Evolutionary conservation across 768 basidiomycete genomes (phyloP).

Genomic region (Kwoniella shandongensis): DNA sequence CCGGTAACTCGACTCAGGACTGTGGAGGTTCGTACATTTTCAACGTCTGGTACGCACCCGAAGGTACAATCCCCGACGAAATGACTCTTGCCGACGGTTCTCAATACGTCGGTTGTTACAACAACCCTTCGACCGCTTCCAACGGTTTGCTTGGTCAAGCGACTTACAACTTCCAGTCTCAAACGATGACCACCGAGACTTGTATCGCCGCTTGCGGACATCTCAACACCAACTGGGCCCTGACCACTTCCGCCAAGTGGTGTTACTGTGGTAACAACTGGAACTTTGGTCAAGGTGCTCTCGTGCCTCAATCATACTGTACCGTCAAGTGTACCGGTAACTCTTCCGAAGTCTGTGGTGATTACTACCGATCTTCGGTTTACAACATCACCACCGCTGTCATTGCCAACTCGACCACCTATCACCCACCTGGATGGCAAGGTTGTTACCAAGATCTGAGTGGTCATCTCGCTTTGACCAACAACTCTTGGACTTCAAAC

Average conservation of each 20-base stretch:
- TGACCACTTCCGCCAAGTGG: slow-evolving; percentile 29
- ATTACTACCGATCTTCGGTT: slow-evolving; percentile 26
- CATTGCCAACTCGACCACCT: slow-evolving; percentile 1
- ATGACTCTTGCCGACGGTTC: slow-evolving; percentile 9
- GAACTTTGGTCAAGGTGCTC: slow-evolving; percentile 24
- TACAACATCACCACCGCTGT: slow-evolving; percentile 36
- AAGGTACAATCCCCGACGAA: slow-evolving; percentile 8
- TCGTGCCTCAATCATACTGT: slow-evolving; percentile 34
- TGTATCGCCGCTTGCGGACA: slow-evolving; percentile 41
- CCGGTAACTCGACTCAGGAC: slow-evolving; percentile 15
- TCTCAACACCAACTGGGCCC: slow-evolving; percentile 38
- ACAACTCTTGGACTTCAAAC: slow-evolving; percentile 20
- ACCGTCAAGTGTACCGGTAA: slow-evolving; percentile 41
- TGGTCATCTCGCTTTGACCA: slow-evolving; percentile 19
- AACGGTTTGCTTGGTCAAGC: slow-evolving; percentile 23
- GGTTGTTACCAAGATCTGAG: slow-evolving; percentile 26
- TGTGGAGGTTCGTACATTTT: slow-evolving; percentile 28
- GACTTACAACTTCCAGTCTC: slow-evolving; percentile 32
- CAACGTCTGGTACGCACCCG: slow-evolving; percentile 19
- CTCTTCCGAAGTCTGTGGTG: slow-evolving; percentile 39
- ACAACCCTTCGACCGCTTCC: slow-evolving; percentile 17
- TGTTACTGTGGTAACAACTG: slow-evolving; percentile 44
- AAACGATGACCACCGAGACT: slow-evolving; percentile 39
- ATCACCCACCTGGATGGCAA: slow-evolving; percentile 29
- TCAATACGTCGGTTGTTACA: slow-evolving; percentile 37